phyloP scores from a whole-genome alignment of 2,329 filamentous ascomycete genomes.

The Stachybotrys chartarum region DNA sequence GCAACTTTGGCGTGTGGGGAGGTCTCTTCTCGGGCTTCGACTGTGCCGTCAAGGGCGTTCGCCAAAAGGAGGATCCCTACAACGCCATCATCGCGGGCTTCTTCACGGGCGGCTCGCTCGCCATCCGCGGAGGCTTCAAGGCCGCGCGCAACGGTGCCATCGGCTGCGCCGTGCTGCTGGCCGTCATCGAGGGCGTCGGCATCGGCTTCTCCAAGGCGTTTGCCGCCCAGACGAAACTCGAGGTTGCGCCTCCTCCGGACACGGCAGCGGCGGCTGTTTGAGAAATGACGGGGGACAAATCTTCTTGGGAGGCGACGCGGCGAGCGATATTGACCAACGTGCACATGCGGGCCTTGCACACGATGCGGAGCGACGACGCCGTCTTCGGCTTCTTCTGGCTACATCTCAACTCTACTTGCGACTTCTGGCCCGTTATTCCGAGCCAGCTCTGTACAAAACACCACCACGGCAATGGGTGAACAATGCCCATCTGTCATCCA shows the following conservation, averaged over 20 bases:
- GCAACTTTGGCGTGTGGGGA: conserved; percentile 96
- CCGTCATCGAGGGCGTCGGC: conserved; percentile 91
- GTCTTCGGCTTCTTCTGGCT: no score
- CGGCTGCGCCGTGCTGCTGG: conserved; percentile 83
- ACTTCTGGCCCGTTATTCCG: no score
- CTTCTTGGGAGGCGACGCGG: no score
- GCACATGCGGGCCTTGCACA: no score
- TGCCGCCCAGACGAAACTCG: conserved; percentile 77
- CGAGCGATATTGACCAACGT: no score
- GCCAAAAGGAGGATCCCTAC: conserved; percentile 94
- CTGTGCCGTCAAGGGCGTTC: conserved; percentile 88
- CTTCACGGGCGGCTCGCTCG: conserved; percentile 85
- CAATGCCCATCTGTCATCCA: no score
- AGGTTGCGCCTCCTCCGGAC: conserved; percentile 30
- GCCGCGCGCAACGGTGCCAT: conserved; percentile 90
- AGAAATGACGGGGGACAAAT: no score
- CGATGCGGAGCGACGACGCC: no score
- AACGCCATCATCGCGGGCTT: conserved; percentile 96
- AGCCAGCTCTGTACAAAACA: no score
- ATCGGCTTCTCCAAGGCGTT: conserved; percentile 92
- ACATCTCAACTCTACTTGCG: no score
- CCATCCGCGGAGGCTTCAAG: conserved; percentile 81
- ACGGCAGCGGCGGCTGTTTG: no score
- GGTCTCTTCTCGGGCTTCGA: conserved; percentile 84
- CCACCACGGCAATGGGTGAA: no score